Evolutionary conservation across 148 eudicot species (phyloP).

Genomic region (Camellia japonica): DNA sequence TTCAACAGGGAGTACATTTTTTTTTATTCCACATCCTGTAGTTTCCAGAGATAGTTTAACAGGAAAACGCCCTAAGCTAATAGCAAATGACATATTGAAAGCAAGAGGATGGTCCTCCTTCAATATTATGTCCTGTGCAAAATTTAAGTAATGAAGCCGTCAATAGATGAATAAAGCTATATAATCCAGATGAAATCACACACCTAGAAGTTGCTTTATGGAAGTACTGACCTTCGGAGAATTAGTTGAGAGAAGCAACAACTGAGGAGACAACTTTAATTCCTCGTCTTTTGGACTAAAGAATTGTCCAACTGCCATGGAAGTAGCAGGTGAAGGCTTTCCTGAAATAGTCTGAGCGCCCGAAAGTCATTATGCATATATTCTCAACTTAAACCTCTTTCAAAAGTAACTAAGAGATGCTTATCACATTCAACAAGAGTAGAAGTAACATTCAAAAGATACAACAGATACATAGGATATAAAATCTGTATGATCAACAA

Average conservation of each 20-base stretch:
- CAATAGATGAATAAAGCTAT: slow-evolving; percentile 15
- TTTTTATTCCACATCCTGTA: slow-evolving; percentile 84
- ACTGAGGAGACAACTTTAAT: slow-evolving; percentile 43
- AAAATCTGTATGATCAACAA: no score
- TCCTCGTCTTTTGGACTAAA: slow-evolving; percentile 64
- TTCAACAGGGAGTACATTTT: slow-evolving; percentile 58
- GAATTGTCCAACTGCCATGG: slow-evolving; percentile 98
- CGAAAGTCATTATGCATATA: slow-evolving; percentile 16
- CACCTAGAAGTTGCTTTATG: slow-evolving; percentile 9
- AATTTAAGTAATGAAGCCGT: slow-evolving; percentile 13
- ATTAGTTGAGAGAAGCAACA: slow-evolving; percentile 53
- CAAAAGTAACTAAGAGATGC: background rate
- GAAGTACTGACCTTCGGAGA: slow-evolving; percentile 50
- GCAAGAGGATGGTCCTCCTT: slow-evolving; percentile 93
- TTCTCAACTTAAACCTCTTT: background rate
- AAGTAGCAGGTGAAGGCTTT: slow-evolving; percentile 94
- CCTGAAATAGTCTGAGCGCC: slow-evolving; percentile 78
- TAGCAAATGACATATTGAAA: slow-evolving; percentile 61
- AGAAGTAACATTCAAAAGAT: no score
- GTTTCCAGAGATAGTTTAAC: slow-evolving; percentile 62
- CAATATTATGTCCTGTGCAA: slow-evolving; percentile 57
- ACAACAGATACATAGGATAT: no score
- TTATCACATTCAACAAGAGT: background rate
- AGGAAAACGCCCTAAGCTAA: slow-evolving; percentile 92
- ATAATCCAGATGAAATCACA: background rate